A percentile compares a stretch with the other conserved stretches of the same genome.
These are phyloP conservation scores for Phylloporus sp. DNA, from an alignment of 768 basidiomycete genomes.

Conservation along the genomic window DNA sequence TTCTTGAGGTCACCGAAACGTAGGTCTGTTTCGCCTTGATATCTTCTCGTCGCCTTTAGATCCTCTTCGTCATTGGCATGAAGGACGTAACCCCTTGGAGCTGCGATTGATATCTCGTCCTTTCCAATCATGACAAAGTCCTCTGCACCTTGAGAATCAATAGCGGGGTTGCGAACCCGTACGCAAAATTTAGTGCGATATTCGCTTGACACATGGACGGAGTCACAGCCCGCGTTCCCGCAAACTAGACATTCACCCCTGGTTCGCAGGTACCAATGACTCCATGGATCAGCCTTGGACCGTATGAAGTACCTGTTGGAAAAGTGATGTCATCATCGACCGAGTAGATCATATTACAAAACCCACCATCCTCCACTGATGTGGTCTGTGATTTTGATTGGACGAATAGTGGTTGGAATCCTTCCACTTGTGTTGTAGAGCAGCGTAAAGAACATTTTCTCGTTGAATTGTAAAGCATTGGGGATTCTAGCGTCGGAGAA, in stretches of 20 bases:
- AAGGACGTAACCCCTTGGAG: not conserved
- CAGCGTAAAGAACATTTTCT: not conserved
- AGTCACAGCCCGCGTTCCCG: not conserved
- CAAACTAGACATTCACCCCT: not conserved
- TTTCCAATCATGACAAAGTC: conserved; percentile 1
- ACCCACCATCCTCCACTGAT: conserved; percentile 3
- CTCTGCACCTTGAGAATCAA: too few relatives aligned
- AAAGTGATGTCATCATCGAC: not conserved
- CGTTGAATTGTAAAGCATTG: not conserved
- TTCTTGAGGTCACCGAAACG: not conserved
- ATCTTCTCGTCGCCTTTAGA: not conserved
- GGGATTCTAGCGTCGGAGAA: not conserved
- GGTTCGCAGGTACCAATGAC: conserved; percentile 2
- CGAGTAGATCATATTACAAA: not conserved
- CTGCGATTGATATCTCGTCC: conserved; percentile 1
- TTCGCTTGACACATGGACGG: conserved; percentile 5
- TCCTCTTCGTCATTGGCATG: not conserved
- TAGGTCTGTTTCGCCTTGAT: not conserved
- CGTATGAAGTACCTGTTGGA: not conserved
- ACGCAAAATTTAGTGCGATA: not conserved
- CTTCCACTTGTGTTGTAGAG: not conserved
- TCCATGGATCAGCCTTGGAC: conserved; percentile 1
- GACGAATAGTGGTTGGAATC: not conserved
- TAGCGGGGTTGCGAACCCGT: not conserved
- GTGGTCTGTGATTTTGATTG: not conserved